Percentiles rank a stretch among this genome's conserved stretches.
Conservation (phyloP, 2,329 filamentous ascomycete species). For the Aspergillus sp. region DNA sequence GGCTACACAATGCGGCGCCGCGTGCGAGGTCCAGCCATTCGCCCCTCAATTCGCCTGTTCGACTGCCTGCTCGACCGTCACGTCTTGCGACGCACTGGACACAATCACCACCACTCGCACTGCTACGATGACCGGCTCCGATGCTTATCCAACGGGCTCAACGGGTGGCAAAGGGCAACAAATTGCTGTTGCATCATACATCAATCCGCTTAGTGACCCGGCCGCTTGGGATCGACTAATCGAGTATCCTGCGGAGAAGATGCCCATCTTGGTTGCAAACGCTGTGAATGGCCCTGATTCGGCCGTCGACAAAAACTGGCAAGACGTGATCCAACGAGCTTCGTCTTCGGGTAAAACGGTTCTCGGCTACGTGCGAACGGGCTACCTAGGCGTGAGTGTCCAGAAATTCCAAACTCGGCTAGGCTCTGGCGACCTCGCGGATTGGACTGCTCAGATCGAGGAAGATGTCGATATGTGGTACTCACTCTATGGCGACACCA, state of each 20-base stretch:
- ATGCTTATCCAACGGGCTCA: not conserved
- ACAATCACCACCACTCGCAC: not conserved
- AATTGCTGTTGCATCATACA: constrained; percentile 21
- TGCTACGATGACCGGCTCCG: not conserved
- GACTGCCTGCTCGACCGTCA: constrained; percentile 4
- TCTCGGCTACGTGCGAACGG: constrained; percentile 20
- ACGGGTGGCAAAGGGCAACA: constrained; percentile 12
- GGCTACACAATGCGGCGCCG: constrained; percentile 1
- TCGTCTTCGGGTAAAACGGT: constrained; percentile 12
- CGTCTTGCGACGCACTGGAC: not conserved
- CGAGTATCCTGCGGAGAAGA: constrained; percentile 11
- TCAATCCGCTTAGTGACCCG: constrained; percentile 18
- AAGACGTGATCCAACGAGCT: constrained; percentile 11
- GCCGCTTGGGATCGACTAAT: constrained; percentile 17
- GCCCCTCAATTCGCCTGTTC: constrained; percentile 3
- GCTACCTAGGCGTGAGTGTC: constrained; percentile 16
- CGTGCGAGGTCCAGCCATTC: not conserved
- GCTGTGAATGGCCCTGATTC: constrained; percentile 18
- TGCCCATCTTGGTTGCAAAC: constrained; percentile 18
- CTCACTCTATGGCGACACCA: constrained; percentile 19
- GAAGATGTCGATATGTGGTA: constrained; percentile 21
- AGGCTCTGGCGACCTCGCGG: constrained; percentile 13
- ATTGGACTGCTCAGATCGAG: constrained; percentile 19
- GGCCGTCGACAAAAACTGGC: constrained; percentile 11
- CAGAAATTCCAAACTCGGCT: constrained; percentile 17